Conservation (phyloP, 2,329 filamentous ascomycete species). For the Epichloe brachyelytri region DNA sequence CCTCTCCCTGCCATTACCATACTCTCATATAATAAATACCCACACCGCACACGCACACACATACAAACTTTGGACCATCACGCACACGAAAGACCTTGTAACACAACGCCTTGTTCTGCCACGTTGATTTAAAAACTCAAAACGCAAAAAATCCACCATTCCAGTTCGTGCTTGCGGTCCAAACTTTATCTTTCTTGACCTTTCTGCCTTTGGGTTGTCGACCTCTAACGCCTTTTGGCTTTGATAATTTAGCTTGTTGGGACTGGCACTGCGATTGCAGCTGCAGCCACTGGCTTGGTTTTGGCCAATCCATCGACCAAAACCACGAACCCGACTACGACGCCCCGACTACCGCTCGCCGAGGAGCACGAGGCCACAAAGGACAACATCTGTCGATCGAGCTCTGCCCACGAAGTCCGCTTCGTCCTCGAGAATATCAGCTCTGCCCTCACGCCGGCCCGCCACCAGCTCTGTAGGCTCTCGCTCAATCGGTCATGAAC, state of each 20-base stretch:
- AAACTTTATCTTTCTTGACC: neutral
- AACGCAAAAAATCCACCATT: constrained; percentile 1
- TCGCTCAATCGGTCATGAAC: neutral
- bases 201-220: neutral
- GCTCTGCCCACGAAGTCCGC: constrained; percentile 12
- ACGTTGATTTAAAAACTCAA: neutral
- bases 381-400: constrained; percentile 22
- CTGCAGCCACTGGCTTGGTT: constrained; percentile 44
- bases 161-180: neutral
- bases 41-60: neutral
- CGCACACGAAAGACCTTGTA: neutral
- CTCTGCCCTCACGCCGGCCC: constrained; percentile 5
- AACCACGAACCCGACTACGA: constrained; percentile 15
- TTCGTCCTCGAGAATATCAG: neutral
- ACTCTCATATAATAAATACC: too few relatives aligned
- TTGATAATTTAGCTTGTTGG: constrained; percentile 39
- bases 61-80: constrained; percentile 1
- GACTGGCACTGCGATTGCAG: constrained; percentile 48
- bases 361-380: constrained; percentile 12
- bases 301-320: constrained; percentile 39
- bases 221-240: constrained; percentile 11
- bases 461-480: constrained; percentile 3
- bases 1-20: neutral
- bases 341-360: constrained; percentile 7
- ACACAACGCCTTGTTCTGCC: constrained; percentile 3